Base-by-base conservation (phyloP, 1,139 yeast genomes). In the Hyphopichia fennica region DNA sequence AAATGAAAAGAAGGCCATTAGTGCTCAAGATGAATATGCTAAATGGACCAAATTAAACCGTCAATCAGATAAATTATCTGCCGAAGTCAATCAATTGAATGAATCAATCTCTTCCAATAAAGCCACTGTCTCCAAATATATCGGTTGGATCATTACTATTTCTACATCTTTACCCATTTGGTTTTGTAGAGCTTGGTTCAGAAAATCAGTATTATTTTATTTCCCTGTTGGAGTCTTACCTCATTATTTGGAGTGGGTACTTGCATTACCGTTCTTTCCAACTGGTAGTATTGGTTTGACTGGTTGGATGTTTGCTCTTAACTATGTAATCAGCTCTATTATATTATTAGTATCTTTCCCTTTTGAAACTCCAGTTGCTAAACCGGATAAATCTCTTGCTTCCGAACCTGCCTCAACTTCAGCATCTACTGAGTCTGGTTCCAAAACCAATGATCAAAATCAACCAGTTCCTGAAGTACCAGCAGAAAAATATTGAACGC, bases 1-100 rank as follows among this genome's bases (percentile, higher is more conserved):
- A 49, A 68, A 67, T 13, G 80, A 84, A 51, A 77, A 90, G 48
- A 69, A 80, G 36, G 56, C 75, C 8, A 77, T 91, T 14, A 81
- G 90, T 47, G 95, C 97, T 5, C 97, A 91, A 62, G 97, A 93
- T 58, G 84, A 93, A 54, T 93, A 91, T 62, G 97, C 98, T 37
- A 84, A 79, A 55, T 93, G 99, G 99, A 95, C 98, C 3, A 89
- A 89, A 60, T 74, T 91, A 49, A 91, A 89, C 55, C 77, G 99
- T 39, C 78, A 77, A 53, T 67, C 76, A 45, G 91, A 85, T 48
- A 76, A 78, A 47, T 60, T 87, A 42, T 71, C 73, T 40, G 69
- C 66, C 10, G 81, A 85, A 47, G 66, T 86, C 38, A 77, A 72
- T 22, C 49, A 54, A 14, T 56, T 79, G 42, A 75, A 67, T 39